Evolutionary conservation across 768 basidiomycete genomes (phyloP).

Genomic region (Kwoniella mangroviensis): DNA sequence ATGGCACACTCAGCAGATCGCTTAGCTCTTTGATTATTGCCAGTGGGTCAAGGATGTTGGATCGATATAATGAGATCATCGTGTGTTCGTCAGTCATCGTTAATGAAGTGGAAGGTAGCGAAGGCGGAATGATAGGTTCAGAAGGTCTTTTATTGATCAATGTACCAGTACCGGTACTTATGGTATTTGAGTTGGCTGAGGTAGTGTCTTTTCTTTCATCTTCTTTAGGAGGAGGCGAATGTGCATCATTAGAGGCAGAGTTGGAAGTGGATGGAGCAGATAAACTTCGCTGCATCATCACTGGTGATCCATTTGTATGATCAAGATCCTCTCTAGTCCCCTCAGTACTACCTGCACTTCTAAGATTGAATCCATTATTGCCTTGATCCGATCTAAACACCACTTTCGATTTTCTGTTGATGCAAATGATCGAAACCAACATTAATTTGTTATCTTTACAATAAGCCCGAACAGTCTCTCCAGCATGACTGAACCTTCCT

Average conservation of each 20-base stretch:
- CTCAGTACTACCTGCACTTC: too few relatives aligned
- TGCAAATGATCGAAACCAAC: constrained; percentile 43
- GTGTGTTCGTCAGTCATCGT: constrained; percentile 30
- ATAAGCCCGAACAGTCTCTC: constrained; percentile 47
- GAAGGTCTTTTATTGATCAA: too few relatives aligned
- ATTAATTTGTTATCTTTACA: constrained; percentile 36
- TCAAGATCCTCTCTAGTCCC: neutral
- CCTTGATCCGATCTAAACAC: neutral
- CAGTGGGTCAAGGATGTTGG: constrained; percentile 47
- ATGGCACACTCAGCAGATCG: constrained; percentile 26
- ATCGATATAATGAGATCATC: constrained; percentile 37
- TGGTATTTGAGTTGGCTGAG: neutral
- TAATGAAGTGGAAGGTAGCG: constrained; percentile 14
- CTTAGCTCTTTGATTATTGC: constrained; percentile 39
- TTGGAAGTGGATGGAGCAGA: neutral
- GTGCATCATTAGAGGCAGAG: neutral
- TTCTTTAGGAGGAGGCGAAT: too few relatives aligned
- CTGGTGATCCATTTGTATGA: neutral
- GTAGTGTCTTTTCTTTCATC: too few relatives aligned
- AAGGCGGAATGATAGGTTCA: too few relatives aligned
- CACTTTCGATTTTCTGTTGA: constrained; percentile 8
- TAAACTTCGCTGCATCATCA: constrained; percentile 3
- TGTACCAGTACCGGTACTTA: neutral
- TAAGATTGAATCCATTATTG: neutral
- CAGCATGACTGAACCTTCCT: constrained; percentile 41